Evolutionary conservation across 2,329 filamentous ascomycete genomes (phyloP).

Genomic region (Neofusicoccum cordaticola): DNA sequence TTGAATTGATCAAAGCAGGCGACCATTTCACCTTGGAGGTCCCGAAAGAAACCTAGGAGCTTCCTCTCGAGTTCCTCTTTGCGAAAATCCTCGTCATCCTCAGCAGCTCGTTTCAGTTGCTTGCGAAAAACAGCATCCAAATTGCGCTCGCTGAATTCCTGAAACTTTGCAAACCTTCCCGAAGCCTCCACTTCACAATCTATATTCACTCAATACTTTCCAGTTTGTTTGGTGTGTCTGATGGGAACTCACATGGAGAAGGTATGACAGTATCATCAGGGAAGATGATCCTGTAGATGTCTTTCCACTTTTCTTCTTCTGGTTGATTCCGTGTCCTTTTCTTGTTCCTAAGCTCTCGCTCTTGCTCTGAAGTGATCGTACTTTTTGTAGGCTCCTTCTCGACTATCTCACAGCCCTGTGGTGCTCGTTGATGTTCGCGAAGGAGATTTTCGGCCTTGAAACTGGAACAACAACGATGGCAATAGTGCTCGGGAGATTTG

Average conservation of each 20-base stretch:
- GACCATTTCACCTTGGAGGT: background rate
- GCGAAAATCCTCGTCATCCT: background rate
- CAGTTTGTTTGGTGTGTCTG: rapidly evolving
- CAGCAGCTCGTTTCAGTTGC: background rate
- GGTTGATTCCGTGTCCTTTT: background rate
- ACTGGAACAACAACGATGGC: background rate
- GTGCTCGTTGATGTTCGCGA: background rate
- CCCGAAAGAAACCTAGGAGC: background rate
- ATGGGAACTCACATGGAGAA: background rate
- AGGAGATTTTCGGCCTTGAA: background rate
- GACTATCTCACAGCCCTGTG: background rate
- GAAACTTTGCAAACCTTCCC: background rate
- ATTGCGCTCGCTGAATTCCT: background rate
- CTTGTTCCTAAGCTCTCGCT: background rate
- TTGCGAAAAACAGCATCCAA: background rate
- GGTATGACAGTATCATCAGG: background rate
- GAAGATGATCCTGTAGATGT: background rate
- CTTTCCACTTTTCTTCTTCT: background rate
- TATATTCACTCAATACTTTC: background rate
- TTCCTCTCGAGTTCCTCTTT: background rate
- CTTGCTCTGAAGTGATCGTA: background rate
- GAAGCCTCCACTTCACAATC: background rate
- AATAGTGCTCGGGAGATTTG: background rate
- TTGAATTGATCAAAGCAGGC: background rate
- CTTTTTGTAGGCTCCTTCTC: background rate